Evolutionary conservation across 2,329 filamentous ascomycete species (phyloP).

Genomic region (Aspergillus sp.): DNA sequence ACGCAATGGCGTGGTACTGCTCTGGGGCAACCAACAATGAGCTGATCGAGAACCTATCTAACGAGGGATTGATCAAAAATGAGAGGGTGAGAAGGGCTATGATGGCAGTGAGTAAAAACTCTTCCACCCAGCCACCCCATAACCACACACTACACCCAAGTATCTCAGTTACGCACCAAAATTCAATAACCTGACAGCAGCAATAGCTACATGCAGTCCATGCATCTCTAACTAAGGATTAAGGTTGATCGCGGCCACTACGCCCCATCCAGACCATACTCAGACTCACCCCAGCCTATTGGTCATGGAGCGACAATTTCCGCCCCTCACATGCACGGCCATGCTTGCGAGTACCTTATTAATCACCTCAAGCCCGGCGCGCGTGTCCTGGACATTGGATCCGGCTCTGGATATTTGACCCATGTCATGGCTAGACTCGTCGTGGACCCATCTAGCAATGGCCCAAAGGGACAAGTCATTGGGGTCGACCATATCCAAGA

Average conservation of each 20-base stretch:
- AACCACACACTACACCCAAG: background rate
- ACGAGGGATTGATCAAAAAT: conserved; percentile 73
- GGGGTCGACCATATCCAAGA: conserved; percentile 75
- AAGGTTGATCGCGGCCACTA: conserved; percentile 90
- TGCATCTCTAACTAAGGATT: conserved; percentile 16
- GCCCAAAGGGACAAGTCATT: conserved; percentile 59
- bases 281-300: conserved; percentile 71
- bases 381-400: conserved; percentile 73
- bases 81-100: conserved; percentile 78
- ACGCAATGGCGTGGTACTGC: conserved; percentile 85
- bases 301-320: conserved; percentile 71
- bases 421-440: conserved; percentile 84
- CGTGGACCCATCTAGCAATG: conserved; percentile 29
- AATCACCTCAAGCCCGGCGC: conserved; percentile 58
- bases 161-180: background rate
- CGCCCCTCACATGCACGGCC: conserved; percentile 74
- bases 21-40: conserved; percentile 74
- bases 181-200: background rate
- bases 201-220: background rate
- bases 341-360: conserved; percentile 66
- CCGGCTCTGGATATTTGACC: conserved; percentile 81
- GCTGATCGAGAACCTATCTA: conserved; percentile 77
- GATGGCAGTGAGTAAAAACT: conserved; percentile 60
- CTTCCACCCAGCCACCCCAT: background rate
- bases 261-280: conserved; percentile 71